These are phyloP conservation scores for Mycena venus DNA, from an alignment of 768 basidiomycete genomes.

Conservation along the genomic window DNA sequence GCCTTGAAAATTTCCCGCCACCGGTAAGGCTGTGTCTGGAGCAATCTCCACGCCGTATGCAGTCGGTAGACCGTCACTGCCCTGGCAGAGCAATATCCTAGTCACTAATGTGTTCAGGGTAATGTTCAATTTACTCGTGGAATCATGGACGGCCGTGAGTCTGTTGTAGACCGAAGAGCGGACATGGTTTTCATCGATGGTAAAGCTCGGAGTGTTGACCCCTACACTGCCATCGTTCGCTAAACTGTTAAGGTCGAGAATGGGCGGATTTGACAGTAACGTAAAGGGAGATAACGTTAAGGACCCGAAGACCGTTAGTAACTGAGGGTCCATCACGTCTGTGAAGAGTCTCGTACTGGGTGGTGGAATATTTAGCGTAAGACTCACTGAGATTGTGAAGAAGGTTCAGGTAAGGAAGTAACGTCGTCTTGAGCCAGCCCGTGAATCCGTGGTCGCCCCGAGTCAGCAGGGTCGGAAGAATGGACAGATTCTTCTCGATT, in stretches of 20 bases:
- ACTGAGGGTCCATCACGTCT: constrained; percentile 40
- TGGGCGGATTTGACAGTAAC: constrained; percentile 10
- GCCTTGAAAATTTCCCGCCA: constrained; percentile 33
- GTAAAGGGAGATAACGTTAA: background rate
- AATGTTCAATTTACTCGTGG: constrained; percentile 22
- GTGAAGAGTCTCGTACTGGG: background rate
- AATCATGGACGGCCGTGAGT: constrained; percentile 14
- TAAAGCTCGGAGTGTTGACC: constrained; percentile 39
- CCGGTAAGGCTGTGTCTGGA: constrained; percentile 33
- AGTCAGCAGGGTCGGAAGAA: constrained; percentile 28
- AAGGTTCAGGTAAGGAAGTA: constrained; percentile 39
- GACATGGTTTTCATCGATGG: constrained; percentile 39
- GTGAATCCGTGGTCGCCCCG: constrained; percentile 43
- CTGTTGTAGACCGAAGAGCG: constrained; percentile 32
- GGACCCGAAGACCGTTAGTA: constrained; percentile 19
- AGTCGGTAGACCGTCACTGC: constrained; percentile 22
- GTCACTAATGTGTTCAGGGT: constrained; percentile 30
- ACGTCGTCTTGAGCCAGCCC: constrained; percentile 47
- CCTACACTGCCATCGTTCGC: constrained; percentile 24
- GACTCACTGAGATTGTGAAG: constrained; percentile 37
- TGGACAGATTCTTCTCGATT: constrained; percentile 45
- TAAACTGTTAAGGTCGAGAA: constrained; percentile 32
- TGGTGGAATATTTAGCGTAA: too few relatives aligned
- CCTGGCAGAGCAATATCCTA: constrained; percentile 31
- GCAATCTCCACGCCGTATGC: constrained; percentile 37